Evolutionary conservation across 2,329 filamentous ascomycete species (phyloP), one percentile per base, ranked within the genome.

Genomic region (Exophiala dermatitidis): DNA sequence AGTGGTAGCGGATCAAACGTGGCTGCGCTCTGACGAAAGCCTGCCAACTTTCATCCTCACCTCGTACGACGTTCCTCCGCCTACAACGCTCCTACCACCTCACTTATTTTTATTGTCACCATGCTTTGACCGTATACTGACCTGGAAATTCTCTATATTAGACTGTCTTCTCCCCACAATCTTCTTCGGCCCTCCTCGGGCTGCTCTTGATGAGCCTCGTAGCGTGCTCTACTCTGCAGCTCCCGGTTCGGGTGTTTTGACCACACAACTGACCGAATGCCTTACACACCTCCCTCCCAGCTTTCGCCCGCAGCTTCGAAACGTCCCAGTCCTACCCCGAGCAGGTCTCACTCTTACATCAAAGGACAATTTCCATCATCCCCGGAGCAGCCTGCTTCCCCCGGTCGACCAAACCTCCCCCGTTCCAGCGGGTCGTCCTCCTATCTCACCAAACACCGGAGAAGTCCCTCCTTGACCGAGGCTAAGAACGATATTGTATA

Each of bases 381-480:
- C 26, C 46, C 56, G 52, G 63, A 72, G 56, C 63, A 68, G 64
- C 46, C 60, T 60, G 54, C 64, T 61, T 52, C 68, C 59, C 64
- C 70, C 64, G 51, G 67, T 66, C 64, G 77, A 47, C 73, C 74
- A 29, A 70, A 73, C 28, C 72, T 78, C 40, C 79, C 79, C 36
- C 76, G 78, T 42, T 80, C 78, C 8, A 72, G 76, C 53, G 78
- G 77, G 5, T 84, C 81, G 32, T 76, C 78, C 3, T 76, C 80
- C 10, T 84, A 84, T 65, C 72, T 83, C 51, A 77, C 77, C 68
- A 80, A 77, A 66, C 80, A 83, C 64, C 74, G 82, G 50, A 76
- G 81, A 49, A 78, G 79, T 53, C 77, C 80, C 3, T 82, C 79
- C 5, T 67, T 72, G 53, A 66, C 67, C 54, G 63, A 68, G 64